Conservation (phyloP, 768 basidiomycete species). For the Boletus edulis region DNA sequence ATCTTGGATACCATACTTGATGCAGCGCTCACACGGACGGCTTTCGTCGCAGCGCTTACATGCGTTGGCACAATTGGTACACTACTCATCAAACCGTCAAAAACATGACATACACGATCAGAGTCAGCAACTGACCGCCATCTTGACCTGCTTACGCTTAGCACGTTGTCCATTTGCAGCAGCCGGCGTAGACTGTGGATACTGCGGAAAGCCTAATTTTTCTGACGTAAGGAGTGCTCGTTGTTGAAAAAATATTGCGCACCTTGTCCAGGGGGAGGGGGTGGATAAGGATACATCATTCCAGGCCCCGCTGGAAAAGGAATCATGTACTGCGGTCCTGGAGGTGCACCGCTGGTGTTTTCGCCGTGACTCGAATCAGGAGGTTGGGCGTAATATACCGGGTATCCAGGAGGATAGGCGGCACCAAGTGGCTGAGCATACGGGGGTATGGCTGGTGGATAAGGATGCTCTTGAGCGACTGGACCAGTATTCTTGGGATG, state of each 20-base stretch:
- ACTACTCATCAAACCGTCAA: slow-evolving; percentile 30
- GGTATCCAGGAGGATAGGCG: slow-evolving; percentile 32
- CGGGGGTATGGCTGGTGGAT: slow-evolving; percentile 28
- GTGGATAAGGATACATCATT: slow-evolving; percentile 43
- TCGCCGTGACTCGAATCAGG: slow-evolving; percentile 32
- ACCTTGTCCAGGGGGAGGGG: slow-evolving; percentile 40
- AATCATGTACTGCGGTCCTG: slow-evolving; percentile 36
- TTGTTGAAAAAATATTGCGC: slow-evolving; percentile 8
- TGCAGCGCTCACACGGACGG: slow-evolving; percentile 62
- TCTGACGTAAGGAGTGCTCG: slow-evolving; percentile 11
- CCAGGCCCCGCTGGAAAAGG: slow-evolving; percentile 39
- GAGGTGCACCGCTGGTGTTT: slow-evolving; percentile 28
- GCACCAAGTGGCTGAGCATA: slow-evolving; percentile 28
- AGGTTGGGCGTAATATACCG: slow-evolving; percentile 32
- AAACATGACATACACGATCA: not conserved
- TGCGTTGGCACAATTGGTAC: slow-evolving; percentile 55
- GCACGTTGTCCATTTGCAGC: slow-evolving; percentile 25
- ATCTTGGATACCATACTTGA: slow-evolving; percentile 58
- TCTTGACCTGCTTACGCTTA: slow-evolving; percentile 59
- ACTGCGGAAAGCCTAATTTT: slow-evolving; percentile 33
- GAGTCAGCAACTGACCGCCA: slow-evolving; percentile 43
- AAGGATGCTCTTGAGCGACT: slow-evolving; percentile 34
- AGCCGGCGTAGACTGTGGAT: slow-evolving; percentile 22
- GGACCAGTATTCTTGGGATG: slow-evolving; percentile 34
- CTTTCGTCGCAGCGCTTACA: slow-evolving; percentile 58